These are phyloP conservation scores for Prunella vulgaris DNA, from an alignment of 257 asterid species.

Conservation along the genomic window DNA sequence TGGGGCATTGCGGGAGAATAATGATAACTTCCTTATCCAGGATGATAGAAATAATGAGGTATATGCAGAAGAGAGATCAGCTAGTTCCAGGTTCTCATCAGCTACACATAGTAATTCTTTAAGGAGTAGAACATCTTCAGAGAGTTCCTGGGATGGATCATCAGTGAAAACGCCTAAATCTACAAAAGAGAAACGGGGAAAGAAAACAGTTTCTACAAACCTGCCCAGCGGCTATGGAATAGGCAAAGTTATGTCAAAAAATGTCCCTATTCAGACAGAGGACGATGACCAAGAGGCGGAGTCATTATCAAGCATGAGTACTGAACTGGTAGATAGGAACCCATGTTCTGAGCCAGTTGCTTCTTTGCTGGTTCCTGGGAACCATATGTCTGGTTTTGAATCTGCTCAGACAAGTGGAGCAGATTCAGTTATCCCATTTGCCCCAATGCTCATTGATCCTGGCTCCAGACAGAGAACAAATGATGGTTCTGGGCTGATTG, in stretches of 20 bases:
- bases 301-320: constrained; percentile 33
- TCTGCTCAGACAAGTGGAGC: constrained; percentile 73
- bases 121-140: constrained; percentile 56
- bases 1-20: constrained; percentile 49
- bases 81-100: constrained; percentile 47
- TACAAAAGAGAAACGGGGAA: constrained; percentile 40
- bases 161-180: constrained; percentile 38
- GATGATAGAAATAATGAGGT: constrained; percentile 54
- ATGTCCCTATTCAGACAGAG: constrained; percentile 38
- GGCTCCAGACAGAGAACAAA: constrained; percentile 55
- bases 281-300: constrained; percentile 62
- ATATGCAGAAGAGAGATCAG: constrained; percentile 54
- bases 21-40: constrained; percentile 41
- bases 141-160: constrained; percentile 62
- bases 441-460: constrained; percentile 74
- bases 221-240: constrained; percentile 41
- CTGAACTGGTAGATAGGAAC: constrained; percentile 52
- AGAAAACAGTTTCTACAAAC: constrained; percentile 31
- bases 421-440: constrained; percentile 59
- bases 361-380: constrained; percentile 49
- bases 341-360: constrained; percentile 46
- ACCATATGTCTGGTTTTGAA: constrained; percentile 51
- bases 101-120: constrained; percentile 40
- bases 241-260: constrained; percentile 57
- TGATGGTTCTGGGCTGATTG: constrained; percentile 65